Conservation (phyloP, 2,329 filamentous ascomycete genomes). For the Exophiala sideris region DNA sequence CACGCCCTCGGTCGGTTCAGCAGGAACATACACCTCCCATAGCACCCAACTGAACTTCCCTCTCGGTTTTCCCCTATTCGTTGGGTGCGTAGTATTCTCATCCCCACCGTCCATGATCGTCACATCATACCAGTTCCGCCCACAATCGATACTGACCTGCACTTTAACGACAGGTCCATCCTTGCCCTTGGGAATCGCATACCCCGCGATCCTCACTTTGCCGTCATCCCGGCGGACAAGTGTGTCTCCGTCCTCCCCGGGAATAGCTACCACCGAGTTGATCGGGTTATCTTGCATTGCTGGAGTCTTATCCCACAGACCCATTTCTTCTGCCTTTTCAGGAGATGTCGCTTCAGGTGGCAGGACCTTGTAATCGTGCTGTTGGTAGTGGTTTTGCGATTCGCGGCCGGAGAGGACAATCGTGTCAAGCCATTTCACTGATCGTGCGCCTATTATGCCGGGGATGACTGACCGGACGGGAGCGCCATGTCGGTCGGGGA, state of each 20-base stretch:
- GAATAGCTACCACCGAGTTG: constrained; percentile 53
- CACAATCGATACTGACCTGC: constrained; percentile 52
- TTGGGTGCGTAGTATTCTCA: constrained; percentile 15
- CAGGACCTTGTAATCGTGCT: constrained; percentile 57
- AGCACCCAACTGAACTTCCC: constrained; percentile 56
- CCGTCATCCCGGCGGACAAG: constrained; percentile 34
- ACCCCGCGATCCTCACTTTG: constrained; percentile 49
- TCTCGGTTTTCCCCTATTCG: neutral
- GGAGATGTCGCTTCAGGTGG: constrained; percentile 52
- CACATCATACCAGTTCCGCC: constrained; percentile 49
- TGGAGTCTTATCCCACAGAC: constrained; percentile 49
- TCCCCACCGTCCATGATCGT: constrained; percentile 32
- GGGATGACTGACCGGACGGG: constrained; percentile 52
- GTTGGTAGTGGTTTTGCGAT: constrained; percentile 54
- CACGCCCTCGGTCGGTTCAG: constrained; percentile 39
- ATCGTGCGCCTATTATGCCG: constrained; percentile 52
- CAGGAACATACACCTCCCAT: constrained; percentile 47
- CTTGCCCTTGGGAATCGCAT: constrained; percentile 53
- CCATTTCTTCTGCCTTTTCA: constrained; percentile 31
- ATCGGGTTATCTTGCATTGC: constrained; percentile 55
- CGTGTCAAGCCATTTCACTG: constrained; percentile 55
- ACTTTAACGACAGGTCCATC: constrained; percentile 53
- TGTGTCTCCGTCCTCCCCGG: constrained; percentile 43
- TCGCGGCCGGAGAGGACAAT: constrained; percentile 51
- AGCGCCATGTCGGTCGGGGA: constrained; percentile 48